phyloP scores from a whole-genome alignment of 306 rosid genomes.

The Chamaecrista fasciculata region DNA sequence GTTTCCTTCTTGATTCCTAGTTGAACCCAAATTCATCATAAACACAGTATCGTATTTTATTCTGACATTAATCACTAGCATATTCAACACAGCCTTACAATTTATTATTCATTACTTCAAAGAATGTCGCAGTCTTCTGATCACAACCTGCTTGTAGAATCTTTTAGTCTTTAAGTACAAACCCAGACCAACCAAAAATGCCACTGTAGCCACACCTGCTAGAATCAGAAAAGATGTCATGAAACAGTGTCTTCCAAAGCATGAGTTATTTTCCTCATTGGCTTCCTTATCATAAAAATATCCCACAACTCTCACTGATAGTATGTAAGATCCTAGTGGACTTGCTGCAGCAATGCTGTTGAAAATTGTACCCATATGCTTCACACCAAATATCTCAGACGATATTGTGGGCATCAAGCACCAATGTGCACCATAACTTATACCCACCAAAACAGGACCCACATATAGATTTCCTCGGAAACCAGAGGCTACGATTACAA shows the following conservation, averaged over 20 bases:
- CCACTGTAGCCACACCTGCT: constrained; percentile 57
- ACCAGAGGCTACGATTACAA: constrained; percentile 63
- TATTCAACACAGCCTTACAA: too few relatives aligned
- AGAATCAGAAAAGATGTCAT: constrained; percentile 65
- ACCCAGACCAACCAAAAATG: constrained; percentile 56
- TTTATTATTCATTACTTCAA: constrained; percentile 14
- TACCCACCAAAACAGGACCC: constrained; percentile 80
- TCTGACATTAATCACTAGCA: too few relatives aligned
- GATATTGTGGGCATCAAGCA: constrained; percentile 90
- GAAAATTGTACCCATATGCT: constrained; percentile 87
- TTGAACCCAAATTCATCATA: too few relatives aligned
- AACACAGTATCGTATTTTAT: too few relatives aligned
- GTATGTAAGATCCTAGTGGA: constrained; percentile 80
- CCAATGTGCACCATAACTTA: constrained; percentile 89
- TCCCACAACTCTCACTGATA: constrained; percentile 80
- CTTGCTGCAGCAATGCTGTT: constrained; percentile 76
- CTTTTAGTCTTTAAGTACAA: constrained; percentile 64
- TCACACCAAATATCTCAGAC: constrained; percentile 76
- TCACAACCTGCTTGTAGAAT: constrained; percentile 52
- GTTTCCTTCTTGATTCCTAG: too few relatives aligned
- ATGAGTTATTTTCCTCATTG: constrained; percentile 34
- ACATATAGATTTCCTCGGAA: constrained; percentile 64
- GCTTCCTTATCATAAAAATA: constrained; percentile 71
- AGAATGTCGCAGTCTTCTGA: constrained; percentile 45
- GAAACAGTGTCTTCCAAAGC: constrained; percentile 73